Base-by-base conservation (phyloP, 306 rosid genomes). In the Betula pendula region DNA sequence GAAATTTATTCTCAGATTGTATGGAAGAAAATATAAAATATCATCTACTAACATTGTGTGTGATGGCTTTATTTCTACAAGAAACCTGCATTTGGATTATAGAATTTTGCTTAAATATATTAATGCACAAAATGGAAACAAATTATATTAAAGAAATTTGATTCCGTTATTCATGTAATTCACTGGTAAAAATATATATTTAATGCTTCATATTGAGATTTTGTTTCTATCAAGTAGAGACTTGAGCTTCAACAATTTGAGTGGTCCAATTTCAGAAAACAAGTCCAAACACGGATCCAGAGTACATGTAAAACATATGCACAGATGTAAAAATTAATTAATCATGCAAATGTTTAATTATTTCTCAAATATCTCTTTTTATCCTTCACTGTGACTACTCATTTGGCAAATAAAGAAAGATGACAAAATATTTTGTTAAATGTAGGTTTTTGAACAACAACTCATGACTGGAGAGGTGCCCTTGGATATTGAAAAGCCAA, bases 381-480 rank as follows among this genome's bases (percentile, higher is more conserved):
- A 56, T 71, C 20, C 24, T 55, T n/a, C 40, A 1, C 16, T 17
- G 42, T 65, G 47, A 60, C 71, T 10, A 14, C 47, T 70, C 58
- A 29, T 33, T 53, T 58, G 47, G 33, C 12, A n/a, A 7, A 47
- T 29, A 10, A 70, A 60, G 4, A n/a, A 24, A 20, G 70, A 15
- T 13, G 19, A 67, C n/a, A n/a, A n/a, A 48, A 71, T 60, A 44
- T 15, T 71, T 42, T 71, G 51, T 47, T n/a, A 70, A 68, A 20
- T 89, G 89, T 74, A 94, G 97, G 92, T 92, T 89, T 85, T 77
- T 94, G 79, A 90, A 89, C 22, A 83, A 85, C 88, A 94, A 92
- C 77, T 88, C 88, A 58, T 94, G 53, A 90, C 81, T 13, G 95
- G 96, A 79, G 40, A 44, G 40, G 81, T 90, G 72, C 96, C 96